A percentile compares a stretch with the other conserved stretches of the same genome.
phyloP scores from a whole-genome alignment of 441 rosid species.

The Lagerstroemia fauriei region DNA sequence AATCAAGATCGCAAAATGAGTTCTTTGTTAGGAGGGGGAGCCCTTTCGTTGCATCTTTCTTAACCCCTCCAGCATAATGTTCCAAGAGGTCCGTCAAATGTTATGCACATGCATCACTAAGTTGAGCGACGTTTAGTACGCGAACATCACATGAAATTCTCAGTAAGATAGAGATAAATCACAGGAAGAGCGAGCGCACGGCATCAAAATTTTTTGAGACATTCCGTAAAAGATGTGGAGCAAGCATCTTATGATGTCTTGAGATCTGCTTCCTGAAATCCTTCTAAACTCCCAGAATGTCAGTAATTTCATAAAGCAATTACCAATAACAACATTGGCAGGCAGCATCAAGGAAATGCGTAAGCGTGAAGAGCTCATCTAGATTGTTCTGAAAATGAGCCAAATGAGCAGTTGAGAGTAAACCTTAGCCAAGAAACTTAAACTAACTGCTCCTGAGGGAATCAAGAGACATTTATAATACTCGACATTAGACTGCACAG shows the following conservation, averaged over 20 bases:
- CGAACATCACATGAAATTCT: not conserved
- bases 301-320: slow-evolving; percentile 23
- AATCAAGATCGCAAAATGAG: slow-evolving; percentile 94
- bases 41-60: slow-evolving; percentile 96
- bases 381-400: slow-evolving; percentile 80
- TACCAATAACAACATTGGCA: slow-evolving; percentile 68
- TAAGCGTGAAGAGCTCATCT: slow-evolving; percentile 99
- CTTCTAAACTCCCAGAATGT: slow-evolving; percentile 94
- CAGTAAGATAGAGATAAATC: not conserved
- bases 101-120: slow-evolving; percentile 14
- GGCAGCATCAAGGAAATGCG: slow-evolving; percentile 99
- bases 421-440: slow-evolving; percentile 24
- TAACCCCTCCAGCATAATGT: slow-evolving; percentile 69
- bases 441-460: not conserved
- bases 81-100: slow-evolving; percentile 25
- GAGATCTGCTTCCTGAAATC: slow-evolving; percentile 94
- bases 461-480: not conserved
- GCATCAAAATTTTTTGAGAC: no score
- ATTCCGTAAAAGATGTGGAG: slow-evolving; percentile 95
- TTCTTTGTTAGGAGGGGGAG: slow-evolving; percentile 97
- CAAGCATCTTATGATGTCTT: slow-evolving; percentile 93
- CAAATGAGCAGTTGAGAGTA: slow-evolving; percentile 34
- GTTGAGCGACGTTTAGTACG: slow-evolving; percentile 8
- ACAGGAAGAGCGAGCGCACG: no score
- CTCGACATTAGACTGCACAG: slow-evolving; percentile 35